These are phyloP conservation scores for Populus alba DNA, from an alignment of 345 rosid species.

Conservation along the genomic window DNA sequence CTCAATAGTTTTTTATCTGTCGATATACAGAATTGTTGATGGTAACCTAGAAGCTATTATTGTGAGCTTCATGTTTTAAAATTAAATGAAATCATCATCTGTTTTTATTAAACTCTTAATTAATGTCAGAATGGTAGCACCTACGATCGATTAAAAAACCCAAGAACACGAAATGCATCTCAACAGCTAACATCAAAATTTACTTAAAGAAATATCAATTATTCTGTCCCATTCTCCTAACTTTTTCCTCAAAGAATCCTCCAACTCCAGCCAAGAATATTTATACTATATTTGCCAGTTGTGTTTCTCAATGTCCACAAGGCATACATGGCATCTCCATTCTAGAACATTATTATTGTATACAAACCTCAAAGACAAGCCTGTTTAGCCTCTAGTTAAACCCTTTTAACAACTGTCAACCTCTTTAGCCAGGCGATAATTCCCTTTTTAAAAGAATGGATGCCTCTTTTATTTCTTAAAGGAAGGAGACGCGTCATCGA, in stretches of 20 bases:
- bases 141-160: conserved; percentile 12
- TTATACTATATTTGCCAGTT: conserved; percentile 8
- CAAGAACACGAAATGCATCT: conserved; percentile 18
- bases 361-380: background rate
- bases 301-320: background rate
- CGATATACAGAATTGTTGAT: too few relatives aligned
- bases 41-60: too few relatives aligned
- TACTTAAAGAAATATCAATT: background rate
- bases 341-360: background rate
- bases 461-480: background rate
- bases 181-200: conserved; percentile 14
- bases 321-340: background rate
- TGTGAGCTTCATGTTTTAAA: too few relatives aligned
- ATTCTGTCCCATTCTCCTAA: conserved; percentile 3
- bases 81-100: too few relatives aligned
- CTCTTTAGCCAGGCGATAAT: background rate
- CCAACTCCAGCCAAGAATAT: conserved; percentile 13
- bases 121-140: too few relatives aligned
- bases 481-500: background rate
- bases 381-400: background rate
- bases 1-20: too few relatives aligned
- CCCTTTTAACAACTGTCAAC: background rate
- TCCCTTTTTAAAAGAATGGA: background rate
- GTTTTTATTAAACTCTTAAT: too few relatives aligned
- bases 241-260: background rate